Base-by-base conservation (phyloP, 306 rosid genomes). In the Carpinus fangiana region DNA sequence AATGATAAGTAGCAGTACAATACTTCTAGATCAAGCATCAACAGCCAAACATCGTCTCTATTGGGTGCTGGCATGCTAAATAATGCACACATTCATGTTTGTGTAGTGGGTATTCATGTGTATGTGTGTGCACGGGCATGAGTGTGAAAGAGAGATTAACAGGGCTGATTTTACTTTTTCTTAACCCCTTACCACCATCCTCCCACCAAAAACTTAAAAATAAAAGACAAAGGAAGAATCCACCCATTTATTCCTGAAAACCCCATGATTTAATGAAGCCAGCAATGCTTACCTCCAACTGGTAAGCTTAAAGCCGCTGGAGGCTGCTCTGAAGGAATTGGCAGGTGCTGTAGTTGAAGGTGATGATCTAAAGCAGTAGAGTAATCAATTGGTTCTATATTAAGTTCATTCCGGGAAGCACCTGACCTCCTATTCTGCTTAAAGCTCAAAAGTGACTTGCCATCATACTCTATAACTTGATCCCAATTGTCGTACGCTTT, bases 401-500 rank as follows among this genome's bases (percentile, higher is more conserved):
- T 89, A 70, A 85, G 85, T 62, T 94, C 97, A 74, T 82, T 84
- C 76, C 82, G 90, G 68, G 91, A 66, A 45, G 81, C 74, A 73
- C 21, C 77, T 8, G 85, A 59, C 80, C 87, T 84, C 76, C 74
- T 84, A 75, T 75, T 81, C 73, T 86, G 87, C 79, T 84, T 86
- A 57, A 78, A 82, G 83, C 76, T 79, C 83, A 91, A 76, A 31
- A 90, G 93, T 69, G 99, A 87, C 83, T 93, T 96, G 48, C 98
- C 97, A 84, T 96, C 98, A 76, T 96, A 96, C 73, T 96, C 96
- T 67, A 91, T 72, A 74, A 91, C 99, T 73, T 89, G 94, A 46
- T 90, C 89, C 99, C 99, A 96, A 81, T 91, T 87, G 21, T 96
- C 99, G 60, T 96, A 96, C 53, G 99, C 98, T 86, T 90, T 93